These are phyloP conservation scores for Scheffersomyces titani DNA, from an alignment of 1,139 yeast genomes.

Conservation along the genomic window DNA sequence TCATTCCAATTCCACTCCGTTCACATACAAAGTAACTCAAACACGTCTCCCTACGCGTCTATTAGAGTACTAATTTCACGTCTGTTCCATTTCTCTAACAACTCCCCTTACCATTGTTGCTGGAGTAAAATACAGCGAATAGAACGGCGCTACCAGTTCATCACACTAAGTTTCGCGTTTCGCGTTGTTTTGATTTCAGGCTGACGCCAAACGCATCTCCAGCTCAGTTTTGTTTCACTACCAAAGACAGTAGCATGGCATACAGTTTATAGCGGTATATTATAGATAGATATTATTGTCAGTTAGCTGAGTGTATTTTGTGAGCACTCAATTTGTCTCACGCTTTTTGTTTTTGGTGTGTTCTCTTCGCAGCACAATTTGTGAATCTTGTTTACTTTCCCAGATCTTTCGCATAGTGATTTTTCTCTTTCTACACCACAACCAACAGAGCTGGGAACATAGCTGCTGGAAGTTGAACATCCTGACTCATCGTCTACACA, in stretches of 20 bases:
- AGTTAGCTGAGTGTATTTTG: background rate
- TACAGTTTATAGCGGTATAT: background rate
- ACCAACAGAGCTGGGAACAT: background rate
- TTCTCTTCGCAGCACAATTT: background rate
- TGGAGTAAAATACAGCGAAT: background rate
- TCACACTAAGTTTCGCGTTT: slow-evolving; percentile 6
- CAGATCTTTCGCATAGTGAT: background rate
- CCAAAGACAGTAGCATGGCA: background rate
- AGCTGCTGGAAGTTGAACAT: background rate
- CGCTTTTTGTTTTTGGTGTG: background rate
- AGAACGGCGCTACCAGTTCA: background rate
- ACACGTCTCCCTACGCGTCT: background rate
- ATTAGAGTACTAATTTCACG: background rate
- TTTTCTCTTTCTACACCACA: background rate
- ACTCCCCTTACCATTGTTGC: background rate
- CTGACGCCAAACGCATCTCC: background rate
- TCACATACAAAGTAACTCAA: background rate
- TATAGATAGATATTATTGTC: background rate
- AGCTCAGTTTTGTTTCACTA: background rate
- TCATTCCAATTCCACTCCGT: background rate
- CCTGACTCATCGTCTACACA: background rate
- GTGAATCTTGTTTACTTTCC: background rate
- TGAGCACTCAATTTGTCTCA: background rate
- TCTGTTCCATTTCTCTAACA: background rate
- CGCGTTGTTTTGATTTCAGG: slow-evolving; percentile 12